Percentiles rank a stretch among this genome's conserved stretches.
phyloP scores from a whole-genome alignment of 805 yeast genomes.

The Monosporozyma servazzii region DNA sequence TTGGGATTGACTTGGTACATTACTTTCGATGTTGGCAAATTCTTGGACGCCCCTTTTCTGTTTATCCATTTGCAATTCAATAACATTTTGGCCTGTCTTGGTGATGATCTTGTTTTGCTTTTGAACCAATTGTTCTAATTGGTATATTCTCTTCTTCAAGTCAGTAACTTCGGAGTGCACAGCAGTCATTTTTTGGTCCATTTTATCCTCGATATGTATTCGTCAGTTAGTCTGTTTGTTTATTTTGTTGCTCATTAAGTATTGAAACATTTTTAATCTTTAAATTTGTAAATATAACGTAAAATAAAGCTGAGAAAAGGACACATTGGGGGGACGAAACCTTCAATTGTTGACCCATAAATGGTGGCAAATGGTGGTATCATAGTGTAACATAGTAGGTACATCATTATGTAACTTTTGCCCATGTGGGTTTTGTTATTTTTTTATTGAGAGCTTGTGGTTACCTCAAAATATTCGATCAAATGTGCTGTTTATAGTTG shows the following conservation, averaged over 20 bases:
- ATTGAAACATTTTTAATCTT: not conserved
- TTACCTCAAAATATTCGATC: too few relatives aligned
- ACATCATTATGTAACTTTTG: too few relatives aligned
- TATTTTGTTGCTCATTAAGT: not conserved
- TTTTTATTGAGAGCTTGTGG: too few relatives aligned
- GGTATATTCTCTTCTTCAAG: conserved; percentile 37
- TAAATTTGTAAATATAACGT: too few relatives aligned
- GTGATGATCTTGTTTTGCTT: conserved; percentile 60
- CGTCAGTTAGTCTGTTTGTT: not conserved
- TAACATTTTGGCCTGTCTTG: conserved; percentile 70
- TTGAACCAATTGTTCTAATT: conserved; percentile 44
- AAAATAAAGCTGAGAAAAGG: too few relatives aligned
- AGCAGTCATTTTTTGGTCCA: not conserved
- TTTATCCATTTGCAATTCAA: conserved; percentile 54
- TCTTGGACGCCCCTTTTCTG: conserved; percentile 36
- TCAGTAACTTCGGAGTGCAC: conserved; percentile 5
- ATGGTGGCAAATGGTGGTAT: too few relatives aligned
- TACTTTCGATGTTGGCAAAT: conserved; percentile 9
- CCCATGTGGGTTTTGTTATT: too few relatives aligned
- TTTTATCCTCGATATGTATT: too few relatives aligned
- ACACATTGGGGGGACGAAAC: too few relatives aligned
- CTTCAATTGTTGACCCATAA: too few relatives aligned
- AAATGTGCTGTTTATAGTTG: too few relatives aligned
- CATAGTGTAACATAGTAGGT: too few relatives aligned
- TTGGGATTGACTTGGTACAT: conserved; percentile 1